Base-by-base conservation (phyloP, 768 basidiomycete species). In the Russula vinacea region DNA sequence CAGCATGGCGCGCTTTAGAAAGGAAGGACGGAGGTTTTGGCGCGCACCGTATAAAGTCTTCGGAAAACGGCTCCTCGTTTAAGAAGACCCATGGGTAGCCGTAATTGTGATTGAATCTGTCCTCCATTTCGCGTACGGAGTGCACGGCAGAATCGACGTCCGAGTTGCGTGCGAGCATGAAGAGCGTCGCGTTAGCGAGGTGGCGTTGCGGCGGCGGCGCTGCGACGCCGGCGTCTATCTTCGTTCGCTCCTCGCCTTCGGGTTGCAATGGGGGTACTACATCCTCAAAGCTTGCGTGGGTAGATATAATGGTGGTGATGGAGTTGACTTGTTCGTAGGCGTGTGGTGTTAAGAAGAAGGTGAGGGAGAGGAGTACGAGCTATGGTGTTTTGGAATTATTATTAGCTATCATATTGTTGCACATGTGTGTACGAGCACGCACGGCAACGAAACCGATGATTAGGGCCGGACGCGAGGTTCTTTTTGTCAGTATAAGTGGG, bases 41-140 rank as follows among this genome's bases (percentile, higher is more conserved):
- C 7, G 71, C 80, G 68, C 71, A 85, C 83, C 76, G 76, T 71
- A 87, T 90, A 76, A 95, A 94, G 19, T 84, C 81, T 1, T 87
- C 84, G 16, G 81, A 78, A 74, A 96, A 96, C 0, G 84, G 83
- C 66, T 84, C 83, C 55, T 97, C 94, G 72, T 96, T 96, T 64
- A 98, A 78, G 75, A 97, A 89, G 29, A 93, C 87, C 74, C 90
- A 97, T 5, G 92, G 91, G 71, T 97, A 96, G 24, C 82, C 79
- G 69, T 84, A 89, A 65, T 80, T 82, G 50, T 79, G 77, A 75
- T 98, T 98, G 78, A 97, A 97, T 45, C 89, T 79, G 71, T 92
- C 88, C 76, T 98, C 96, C 76, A 93, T 75, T 73, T 89, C 83
- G 66, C 82, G 82, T 68, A 94, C 85, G 67, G 86, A 88, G 44